Evolutionary conservation across 306 rosid species (phyloP), one percentile per base, ranked within the genome.

Genomic region (Boehmeria nivea): DNA sequence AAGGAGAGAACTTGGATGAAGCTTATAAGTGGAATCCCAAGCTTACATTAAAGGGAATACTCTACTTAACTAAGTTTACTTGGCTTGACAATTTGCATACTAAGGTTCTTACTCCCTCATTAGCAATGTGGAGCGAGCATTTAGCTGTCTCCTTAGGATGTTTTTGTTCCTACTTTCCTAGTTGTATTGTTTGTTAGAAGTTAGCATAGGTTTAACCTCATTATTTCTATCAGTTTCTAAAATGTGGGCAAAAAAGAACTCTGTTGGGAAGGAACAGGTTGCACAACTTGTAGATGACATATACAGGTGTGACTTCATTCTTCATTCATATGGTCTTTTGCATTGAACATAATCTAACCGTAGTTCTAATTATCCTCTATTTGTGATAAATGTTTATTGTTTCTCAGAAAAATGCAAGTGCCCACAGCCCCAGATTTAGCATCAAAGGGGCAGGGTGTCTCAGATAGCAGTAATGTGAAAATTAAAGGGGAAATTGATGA

Each of bases 341-440:
- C 36, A 31, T 31, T 31, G 36, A 4, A 31, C 36, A n/a, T n/a
- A n/a, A n/a, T n/a, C n/a, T n/a, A n/a, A n/a, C 8, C 3, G 34
- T 28, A 10, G 1, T 10, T 31, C 9, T 31, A 31, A 22, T 20
- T 55, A 40, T 52, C 57, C 34, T 26, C 42, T 20, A 40, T 33
- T 23, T 39, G 26, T 4, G 12, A 37, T 16, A 5, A 9, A 4
- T 12, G 3, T 33, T 24, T 27, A 46, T 16, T 28, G 70, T 62
- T 72, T 49, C 39, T 31, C 82, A 93, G 99, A 78, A 93, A 93
- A 81, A 87, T 93, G 96, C 94, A 93, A 77, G 83, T 79, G 63
- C 71, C 99, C 43, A 89, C 95, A 72, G 95, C 99, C 60, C 71
- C 94, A 24, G 99, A 88, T 64, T 78, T 88, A 69, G 94, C 96